Base-by-base conservation (phyloP, 306 rosid species). In the Betula pendula region DNA sequence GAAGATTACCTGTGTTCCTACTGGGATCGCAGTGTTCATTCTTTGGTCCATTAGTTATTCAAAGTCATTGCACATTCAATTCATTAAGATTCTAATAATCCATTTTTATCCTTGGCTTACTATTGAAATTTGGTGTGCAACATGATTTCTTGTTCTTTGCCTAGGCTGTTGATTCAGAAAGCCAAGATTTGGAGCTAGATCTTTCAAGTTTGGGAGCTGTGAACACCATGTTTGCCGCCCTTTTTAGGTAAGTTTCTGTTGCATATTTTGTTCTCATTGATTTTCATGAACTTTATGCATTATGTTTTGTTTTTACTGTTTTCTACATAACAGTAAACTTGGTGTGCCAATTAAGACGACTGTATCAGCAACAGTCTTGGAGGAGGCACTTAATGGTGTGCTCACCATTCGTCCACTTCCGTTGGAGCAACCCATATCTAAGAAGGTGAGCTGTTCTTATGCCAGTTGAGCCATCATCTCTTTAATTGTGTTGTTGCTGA, bases 171-270 rank as follows among this genome's bases (percentile, higher is more conserved):
- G 99, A 93, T 87, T 80, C 92, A 66, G 98, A 93, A 70, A 87
- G 84, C 85, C 99, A 92, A 80, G 99, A 96, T 73, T 86, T 96
- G 88, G 99, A 96, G 87, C 88, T 96, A 73, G 99, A 96, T 83
- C 99, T 96, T 80, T 96, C 99, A 76, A 96, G 98, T 87, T 85
- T 96, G 84, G 97, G 97, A 60, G 94, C 98, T 55, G 96, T 96
- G 75, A 92, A 96, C 85, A 96, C 99, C 74, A 93, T 96, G 94
- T 92, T 96, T 89, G 99, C 97, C n/a, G 99, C 99, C 69, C 94
- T 96, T 87, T 96, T 96, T 81, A 91, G 97, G 98, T 92, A 76
- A 60, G 73, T 66, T 76, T 55, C 55, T 49, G 19, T 42, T 68
- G 31, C 63, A 35, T 22, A 8, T 22, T 56, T 73, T 17, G 42